Conservation (phyloP, 495 filamentous ascomycete species). For the Penicillium ucsense region DNA sequence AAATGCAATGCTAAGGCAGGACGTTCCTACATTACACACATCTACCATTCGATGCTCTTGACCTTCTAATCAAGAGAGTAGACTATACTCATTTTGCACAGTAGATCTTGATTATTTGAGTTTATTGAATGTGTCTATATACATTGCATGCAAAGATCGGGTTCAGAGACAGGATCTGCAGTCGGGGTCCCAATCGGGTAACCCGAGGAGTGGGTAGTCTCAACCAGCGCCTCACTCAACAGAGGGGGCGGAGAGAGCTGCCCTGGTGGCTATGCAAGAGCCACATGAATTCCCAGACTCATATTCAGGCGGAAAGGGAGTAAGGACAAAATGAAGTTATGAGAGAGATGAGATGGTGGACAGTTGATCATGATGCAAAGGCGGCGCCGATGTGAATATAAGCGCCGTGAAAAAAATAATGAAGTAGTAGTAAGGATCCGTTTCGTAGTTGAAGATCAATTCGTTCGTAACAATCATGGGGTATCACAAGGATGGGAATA, state of each 20-base stretch:
- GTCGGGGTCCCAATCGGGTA: constrained; percentile 7
- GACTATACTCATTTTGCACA: too few species aligned
- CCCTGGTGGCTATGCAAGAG: neutral
- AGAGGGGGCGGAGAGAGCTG: constrained; percentile 11
- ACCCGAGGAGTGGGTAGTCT: constrained; percentile 10
- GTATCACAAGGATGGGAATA: constrained; percentile 12
- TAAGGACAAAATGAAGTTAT: neutral
- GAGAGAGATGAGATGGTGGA: constrained; percentile 7
- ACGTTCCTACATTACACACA: too few species aligned
- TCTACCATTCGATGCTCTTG: too few species aligned
- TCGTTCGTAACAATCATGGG: constrained; percentile 15
- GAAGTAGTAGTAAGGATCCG: neutral
- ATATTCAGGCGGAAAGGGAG: neutral
- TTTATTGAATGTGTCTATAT: neutral
- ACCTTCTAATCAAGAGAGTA: too few species aligned
- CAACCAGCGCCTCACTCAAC: constrained; percentile 6
- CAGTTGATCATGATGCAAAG: constrained; percentile 6
- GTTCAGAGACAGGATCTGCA: neutral
- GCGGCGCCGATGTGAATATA: constrained; percentile 1
- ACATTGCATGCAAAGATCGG: neutral
- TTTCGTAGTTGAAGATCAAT: neutral
- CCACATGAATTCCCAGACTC: neutral
- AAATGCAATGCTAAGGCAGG: too few species aligned
- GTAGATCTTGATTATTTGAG: too few species aligned
- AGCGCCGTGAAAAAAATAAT: neutral